Percentiles rank a stretch among this genome's conserved stretches.
phyloP scores from a whole-genome alignment of 2,329 filamentous ascomycete genomes.

The Pseudocercospora pini-densiflorae region DNA sequence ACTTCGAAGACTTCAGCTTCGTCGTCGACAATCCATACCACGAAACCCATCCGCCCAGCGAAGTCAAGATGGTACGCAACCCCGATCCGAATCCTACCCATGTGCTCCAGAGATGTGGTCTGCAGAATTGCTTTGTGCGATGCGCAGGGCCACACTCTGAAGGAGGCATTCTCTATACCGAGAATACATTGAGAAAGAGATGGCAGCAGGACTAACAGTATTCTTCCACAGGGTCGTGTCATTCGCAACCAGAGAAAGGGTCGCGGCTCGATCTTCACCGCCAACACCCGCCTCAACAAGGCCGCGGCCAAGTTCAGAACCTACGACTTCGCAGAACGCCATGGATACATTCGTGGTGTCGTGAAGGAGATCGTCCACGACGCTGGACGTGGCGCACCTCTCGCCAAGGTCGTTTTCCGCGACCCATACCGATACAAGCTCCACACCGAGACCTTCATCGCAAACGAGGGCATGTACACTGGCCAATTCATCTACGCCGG shows the following conservation, averaged over 20 bases:
- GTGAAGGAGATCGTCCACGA: slow-evolving; percentile 99
- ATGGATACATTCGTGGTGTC: slow-evolving; percentile 96
- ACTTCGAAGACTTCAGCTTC: slow-evolving; percentile 1
- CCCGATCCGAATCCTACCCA: background rate
- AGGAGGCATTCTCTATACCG: background rate
- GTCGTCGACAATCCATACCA: background rate
- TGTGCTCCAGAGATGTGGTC: background rate
- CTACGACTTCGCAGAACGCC: slow-evolving; percentile 78
- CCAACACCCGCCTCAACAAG: slow-evolving; percentile 74
- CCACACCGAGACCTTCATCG: slow-evolving; percentile 98
- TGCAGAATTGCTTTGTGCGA: background rate
- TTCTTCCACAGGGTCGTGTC: slow-evolving; percentile 21
- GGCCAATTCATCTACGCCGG: slow-evolving; percentile 99
- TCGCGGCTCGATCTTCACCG: slow-evolving; percentile 76
- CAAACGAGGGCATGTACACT: slow-evolving; percentile 99
- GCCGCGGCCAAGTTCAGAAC: slow-evolving; percentile 92
- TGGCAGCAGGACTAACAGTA: background rate
- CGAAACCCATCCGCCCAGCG: slow-evolving; percentile 18
- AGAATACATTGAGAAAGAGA: slow-evolving; percentile 3
- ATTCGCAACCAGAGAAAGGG: slow-evolving; percentile 70
- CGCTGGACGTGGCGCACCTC: slow-evolving; percentile 94
- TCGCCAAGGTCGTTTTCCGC: slow-evolving; percentile 96
- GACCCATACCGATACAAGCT: slow-evolving; percentile 99
- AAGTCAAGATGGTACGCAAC: slow-evolving; percentile 11
- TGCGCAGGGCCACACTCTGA: background rate